phyloP scores from a whole-genome alignment of 164 flowering plant genomes.

The Tetracentron sinense region DNA sequence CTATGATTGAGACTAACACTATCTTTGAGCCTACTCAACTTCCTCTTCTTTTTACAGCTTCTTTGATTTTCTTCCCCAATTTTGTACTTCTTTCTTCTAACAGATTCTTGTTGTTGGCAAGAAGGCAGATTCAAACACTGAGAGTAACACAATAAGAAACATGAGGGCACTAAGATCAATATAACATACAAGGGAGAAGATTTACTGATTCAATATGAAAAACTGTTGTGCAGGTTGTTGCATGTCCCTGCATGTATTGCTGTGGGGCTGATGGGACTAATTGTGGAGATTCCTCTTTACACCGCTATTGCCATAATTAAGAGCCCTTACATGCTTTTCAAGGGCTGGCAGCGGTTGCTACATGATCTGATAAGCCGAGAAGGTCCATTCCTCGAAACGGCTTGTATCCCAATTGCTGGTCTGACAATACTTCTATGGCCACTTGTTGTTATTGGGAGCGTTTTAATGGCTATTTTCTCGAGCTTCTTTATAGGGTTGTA shows the following conservation, averaged over 20 bases:
- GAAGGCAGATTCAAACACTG: neutral
- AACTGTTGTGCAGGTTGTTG: constrained; percentile 48
- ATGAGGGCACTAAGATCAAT: neutral
- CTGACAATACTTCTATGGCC: constrained; percentile 93
- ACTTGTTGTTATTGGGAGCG: constrained; percentile 67
- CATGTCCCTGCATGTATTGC: constrained; percentile 73
- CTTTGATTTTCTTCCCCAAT: neutral
- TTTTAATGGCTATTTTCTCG: constrained; percentile 58
- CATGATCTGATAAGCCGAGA: constrained; percentile 83
- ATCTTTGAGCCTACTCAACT: neutral
- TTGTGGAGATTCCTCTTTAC: constrained; percentile 80
- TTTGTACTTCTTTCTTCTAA: neutral
- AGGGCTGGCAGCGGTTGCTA: constrained; percentile 77
- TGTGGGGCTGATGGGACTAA: constrained; percentile 72
- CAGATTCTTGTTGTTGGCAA: neutral
- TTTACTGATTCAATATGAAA: neutral
- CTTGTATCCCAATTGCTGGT: constrained; percentile 92
- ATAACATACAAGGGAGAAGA: constrained; percentile 1
- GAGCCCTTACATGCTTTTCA: constrained; percentile 86
- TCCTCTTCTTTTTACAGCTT: neutral
- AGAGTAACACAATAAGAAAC: neutral
- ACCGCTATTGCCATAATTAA: constrained; percentile 71
- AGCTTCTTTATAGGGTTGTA: constrained; percentile 79
- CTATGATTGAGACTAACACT: too few species aligned
- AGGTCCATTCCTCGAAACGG: constrained; percentile 93